Evolutionary conservation across 129 eudicot species (phyloP), one percentile per base, ranked within the genome.

Genomic region (Apium graveolens): DNA sequence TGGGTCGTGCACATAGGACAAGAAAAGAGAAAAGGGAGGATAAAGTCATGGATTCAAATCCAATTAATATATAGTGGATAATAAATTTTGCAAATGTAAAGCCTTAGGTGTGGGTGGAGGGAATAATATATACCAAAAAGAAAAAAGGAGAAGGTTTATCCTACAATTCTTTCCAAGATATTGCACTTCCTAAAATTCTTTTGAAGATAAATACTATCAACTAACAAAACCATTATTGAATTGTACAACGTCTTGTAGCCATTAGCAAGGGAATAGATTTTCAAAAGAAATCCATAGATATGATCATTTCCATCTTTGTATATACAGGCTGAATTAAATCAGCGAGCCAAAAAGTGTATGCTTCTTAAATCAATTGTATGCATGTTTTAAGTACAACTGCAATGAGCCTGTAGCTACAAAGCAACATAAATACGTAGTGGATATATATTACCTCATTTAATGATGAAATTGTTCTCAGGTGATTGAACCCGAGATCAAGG

Each of bases 401-500:
- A 76, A 76, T 29, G 42, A 66, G 39, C n/a, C 32, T 63, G 68
- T 35, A 63, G 41, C 14, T 60, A 44, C 21, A 26, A 78, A 81
- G 39, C n/a, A 76, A 76, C 45, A 57, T 29, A 77, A 29, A n/a
- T 39, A 35, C 63, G 34, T 60, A 73, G 68, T 69, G 29, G 65
- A 43, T 70, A 12, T 75, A 34, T 24, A 45, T 79, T 84, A 91
- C 98, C 97, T 94, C 89, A 66, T 85, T 80, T 80, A 94, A 82
- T 14, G 93, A 84, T 53, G 88, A 78, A 82, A 94, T 77, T 63
- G 93, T 84, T 87, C 97, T 85, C 75, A 94, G 86, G 55, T 88
- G 92, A 90, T 91, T 94, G 80, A 90, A 94, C 70, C 98, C 98
- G 32, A 94, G 89, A 81, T 94, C 98, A 82, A 94, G 86, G 78